Percentiles rank a stretch among this genome's conserved stretches.
These are phyloP conservation scores for Heliocybe sulcata DNA, from an alignment of 1,284 basidiomycete species.

Conservation along the genomic window DNA sequence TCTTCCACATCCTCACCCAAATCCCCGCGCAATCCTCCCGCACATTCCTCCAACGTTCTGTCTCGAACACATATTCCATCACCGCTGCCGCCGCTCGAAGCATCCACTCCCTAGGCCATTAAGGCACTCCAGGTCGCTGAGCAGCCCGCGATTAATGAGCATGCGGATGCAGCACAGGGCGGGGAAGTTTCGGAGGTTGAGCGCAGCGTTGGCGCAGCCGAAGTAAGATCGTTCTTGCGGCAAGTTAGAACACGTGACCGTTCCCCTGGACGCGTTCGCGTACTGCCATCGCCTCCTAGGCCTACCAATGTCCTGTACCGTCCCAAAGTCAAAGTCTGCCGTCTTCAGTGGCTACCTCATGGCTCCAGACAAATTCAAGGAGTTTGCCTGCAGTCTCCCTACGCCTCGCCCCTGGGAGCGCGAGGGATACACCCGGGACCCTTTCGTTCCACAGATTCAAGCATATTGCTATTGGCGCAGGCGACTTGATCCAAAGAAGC, in stretches of 20 bases:
- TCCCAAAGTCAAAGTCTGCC: neutral
- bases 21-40: constrained; percentile 48
- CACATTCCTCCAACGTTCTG: constrained; percentile 64
- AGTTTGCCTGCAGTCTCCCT: neutral
- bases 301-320: neutral
- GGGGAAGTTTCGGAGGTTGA: constrained; percentile 52
- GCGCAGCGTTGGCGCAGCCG: too few relatives aligned
- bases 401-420: neutral
- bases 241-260: too few relatives aligned
- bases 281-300: too few relatives aligned
- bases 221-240: constrained; percentile 57
- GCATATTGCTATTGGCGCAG: neutral
- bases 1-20: constrained; percentile 37
- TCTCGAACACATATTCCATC: constrained; percentile 46
- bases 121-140: constrained; percentile 49
- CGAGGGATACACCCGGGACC: neutral
- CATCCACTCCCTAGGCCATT: constrained; percentile 38
- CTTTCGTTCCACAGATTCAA: neutral
- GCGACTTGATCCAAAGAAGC: neutral
- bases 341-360: neutral
- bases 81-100: constrained; percentile 58
- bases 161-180: constrained; percentile 48
- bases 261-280: too few relatives aligned
- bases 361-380: neutral
- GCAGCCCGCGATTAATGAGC: constrained; percentile 42